These are phyloP conservation scores for Fusarium oxysporum DNA, from an alignment of 2,329 filamentous ascomycete genomes.

Conservation along the genomic window DNA sequence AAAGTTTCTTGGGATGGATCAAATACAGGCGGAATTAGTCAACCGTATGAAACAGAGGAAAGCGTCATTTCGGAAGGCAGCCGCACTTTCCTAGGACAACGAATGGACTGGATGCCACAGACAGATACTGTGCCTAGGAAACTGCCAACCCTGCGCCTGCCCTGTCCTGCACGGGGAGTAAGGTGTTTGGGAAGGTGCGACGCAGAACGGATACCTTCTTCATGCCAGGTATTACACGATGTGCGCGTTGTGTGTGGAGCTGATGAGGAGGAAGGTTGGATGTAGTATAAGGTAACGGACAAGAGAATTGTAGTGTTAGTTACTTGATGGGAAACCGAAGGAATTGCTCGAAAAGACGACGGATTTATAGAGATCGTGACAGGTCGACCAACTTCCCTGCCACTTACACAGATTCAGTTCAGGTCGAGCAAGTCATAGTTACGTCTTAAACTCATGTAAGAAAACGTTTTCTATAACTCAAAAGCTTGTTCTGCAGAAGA, in stretches of 20 bases:
- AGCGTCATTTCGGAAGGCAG: conserved; percentile 11
- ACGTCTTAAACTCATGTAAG: background rate
- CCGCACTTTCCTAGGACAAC: conserved; percentile 19
- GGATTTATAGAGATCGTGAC: conserved; percentile 25
- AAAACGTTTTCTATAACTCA: background rate
- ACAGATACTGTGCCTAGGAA: background rate
- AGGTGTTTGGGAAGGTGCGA: conserved; percentile 29
- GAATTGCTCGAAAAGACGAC: conserved; percentile 3
- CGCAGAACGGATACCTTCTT: conserved; percentile 8
- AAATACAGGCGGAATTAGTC: background rate
- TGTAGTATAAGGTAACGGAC: background rate
- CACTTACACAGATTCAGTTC: conserved; percentile 3
- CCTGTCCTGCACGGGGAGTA: conserved; percentile 6
- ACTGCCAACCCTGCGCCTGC: conserved; percentile 19
- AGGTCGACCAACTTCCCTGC: conserved; percentile 1
- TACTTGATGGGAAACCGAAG: background rate
- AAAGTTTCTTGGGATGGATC: background rate
- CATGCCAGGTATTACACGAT: conserved; percentile 20
- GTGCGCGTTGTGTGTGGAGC: conserved; percentile 30
- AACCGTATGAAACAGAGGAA: conserved; percentile 14
- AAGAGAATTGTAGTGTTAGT: background rate
- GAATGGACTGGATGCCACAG: background rate
- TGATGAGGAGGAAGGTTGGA: background rate
- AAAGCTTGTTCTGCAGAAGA: background rate
- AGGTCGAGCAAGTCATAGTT: conserved; percentile 1